Evolutionary conservation across 139 green algal genomes (phyloP).

Genomic region (Auxenochlorella pyrenoidosa): DNA sequence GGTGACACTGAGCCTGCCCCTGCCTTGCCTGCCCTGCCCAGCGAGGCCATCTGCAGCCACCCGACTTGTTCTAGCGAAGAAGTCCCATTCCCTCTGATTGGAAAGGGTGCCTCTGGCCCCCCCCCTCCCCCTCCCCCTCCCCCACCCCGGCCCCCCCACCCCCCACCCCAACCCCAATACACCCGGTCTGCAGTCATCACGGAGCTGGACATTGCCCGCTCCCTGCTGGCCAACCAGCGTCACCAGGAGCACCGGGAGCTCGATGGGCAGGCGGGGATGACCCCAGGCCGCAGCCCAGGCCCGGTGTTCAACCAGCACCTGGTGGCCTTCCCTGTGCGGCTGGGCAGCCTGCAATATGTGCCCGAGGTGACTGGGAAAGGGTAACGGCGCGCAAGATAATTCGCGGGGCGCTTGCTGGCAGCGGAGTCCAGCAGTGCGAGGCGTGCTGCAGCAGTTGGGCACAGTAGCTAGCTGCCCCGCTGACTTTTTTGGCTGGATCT

Average conservation of each 20-base stretch:
- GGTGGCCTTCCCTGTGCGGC: conserved; percentile 9
- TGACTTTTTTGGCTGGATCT: no score
- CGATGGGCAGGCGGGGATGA: neutral
- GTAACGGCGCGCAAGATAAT: no score
- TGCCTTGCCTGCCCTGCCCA: no score
- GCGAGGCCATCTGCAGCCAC: no score
- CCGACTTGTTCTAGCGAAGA: no score
- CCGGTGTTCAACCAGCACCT: neutral
- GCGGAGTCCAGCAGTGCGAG: no score
- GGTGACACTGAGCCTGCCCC: no score
- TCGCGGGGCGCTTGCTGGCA: no score
- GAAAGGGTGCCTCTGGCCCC: neutral
- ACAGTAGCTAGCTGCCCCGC: no score
- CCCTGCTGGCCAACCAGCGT: conserved; percentile 17
- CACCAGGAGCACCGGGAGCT: conserved; percentile 18
- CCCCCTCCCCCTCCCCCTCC: neutral
- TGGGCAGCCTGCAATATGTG: conserved; percentile 21
- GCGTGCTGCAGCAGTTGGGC: no score
- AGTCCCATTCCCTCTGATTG: no score
- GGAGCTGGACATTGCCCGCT: conserved; percentile 32
- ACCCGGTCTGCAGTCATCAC: conserved; percentile 29
- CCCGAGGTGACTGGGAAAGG: neutral
- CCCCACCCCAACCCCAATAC: neutral
- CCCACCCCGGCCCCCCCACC: no score
- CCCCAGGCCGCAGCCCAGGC: neutral